phyloP scores from a whole-genome alignment of 2,329 filamentous ascomycete genomes.

The Nectriaceae sp. region DNA sequence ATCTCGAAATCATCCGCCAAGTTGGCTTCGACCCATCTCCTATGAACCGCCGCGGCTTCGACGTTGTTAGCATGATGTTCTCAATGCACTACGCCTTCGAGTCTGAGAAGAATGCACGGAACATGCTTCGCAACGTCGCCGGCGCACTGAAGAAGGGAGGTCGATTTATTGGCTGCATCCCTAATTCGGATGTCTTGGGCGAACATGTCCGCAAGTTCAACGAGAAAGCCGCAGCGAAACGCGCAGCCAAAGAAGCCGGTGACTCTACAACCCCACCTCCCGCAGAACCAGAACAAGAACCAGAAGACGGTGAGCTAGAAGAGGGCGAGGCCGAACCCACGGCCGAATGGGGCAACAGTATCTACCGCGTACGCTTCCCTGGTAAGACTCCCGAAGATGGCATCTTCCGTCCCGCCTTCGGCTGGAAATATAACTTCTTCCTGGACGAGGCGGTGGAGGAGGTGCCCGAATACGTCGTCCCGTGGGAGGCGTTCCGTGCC shows the following conservation, averaged over 20 bases:
- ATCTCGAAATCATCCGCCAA: slow-evolving; percentile 78
- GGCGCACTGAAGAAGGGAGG: slow-evolving; percentile 91
- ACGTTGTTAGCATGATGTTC: slow-evolving; percentile 99
- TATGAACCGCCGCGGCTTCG: slow-evolving; percentile 79
- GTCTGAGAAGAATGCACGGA: slow-evolving; percentile 82
- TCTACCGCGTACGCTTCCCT: slow-evolving; percentile 89
- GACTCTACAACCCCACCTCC: slow-evolving; percentile 25
- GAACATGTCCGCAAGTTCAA: slow-evolving; percentile 78
- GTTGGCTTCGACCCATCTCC: slow-evolving; percentile 84
- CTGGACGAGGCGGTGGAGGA: slow-evolving; percentile 95
- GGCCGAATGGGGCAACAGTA: slow-evolving; percentile 88
- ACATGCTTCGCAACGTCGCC: slow-evolving; percentile 92
- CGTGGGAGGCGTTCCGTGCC: slow-evolving; percentile 96
- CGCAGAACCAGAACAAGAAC: slow-evolving; percentile 41
- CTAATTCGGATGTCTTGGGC: slow-evolving; percentile 91
- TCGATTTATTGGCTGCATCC: slow-evolving; percentile 90
- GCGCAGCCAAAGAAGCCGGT: slow-evolving; percentile 26
- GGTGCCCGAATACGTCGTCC: slow-evolving; percentile 95
- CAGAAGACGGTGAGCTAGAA: slow-evolving; percentile 51
- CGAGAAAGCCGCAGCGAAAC: slow-evolving; percentile 45
- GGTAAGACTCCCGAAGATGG: slow-evolving; percentile 82
- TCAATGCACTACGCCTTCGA: slow-evolving; percentile 99
- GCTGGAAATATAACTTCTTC: slow-evolving; percentile 98
- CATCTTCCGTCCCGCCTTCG: slow-evolving; percentile 89
- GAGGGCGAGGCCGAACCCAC: slow-evolving; percentile 64